A percentile compares a stretch with the other conserved stretches of the same genome.
Conservation (phyloP, 2,329 filamentous ascomycete species). For the Trichoderma simmonsii region DNA sequence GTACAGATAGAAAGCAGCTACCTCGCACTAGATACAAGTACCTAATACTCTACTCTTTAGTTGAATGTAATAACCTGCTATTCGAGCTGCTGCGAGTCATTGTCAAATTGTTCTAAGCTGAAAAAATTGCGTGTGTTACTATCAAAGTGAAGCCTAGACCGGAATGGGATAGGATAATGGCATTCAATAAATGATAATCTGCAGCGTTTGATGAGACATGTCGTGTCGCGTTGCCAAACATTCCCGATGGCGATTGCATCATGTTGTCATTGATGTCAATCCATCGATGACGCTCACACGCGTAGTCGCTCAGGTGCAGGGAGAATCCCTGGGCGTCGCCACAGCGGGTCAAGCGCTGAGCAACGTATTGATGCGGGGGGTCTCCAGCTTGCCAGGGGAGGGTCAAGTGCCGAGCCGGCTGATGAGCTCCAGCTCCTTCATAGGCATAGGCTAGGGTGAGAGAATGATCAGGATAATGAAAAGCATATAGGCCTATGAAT, state of each 20-base stretch:
- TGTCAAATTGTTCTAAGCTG: neutral
- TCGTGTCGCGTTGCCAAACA: neutral
- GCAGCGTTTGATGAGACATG: neutral
- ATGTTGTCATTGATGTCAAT: neutral
- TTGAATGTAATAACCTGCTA: neutral
- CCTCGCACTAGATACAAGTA: neutral
- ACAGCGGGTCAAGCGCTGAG: slow-evolving; percentile 9
- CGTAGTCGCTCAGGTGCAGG: neutral
- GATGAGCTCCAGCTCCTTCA: neutral
- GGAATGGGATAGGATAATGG: neutral
- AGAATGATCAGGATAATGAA: neutral
- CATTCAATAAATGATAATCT: neutral
- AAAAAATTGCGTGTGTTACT: neutral
- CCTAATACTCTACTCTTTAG: neutral
- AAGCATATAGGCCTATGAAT: neutral
- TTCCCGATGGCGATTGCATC: neutral
- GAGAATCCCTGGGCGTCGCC: neutral
- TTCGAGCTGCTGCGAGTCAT: neutral
- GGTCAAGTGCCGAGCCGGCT: neutral
- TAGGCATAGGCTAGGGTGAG: neutral
- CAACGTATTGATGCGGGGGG: neutral
- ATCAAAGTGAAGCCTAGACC: neutral
- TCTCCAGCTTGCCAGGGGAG: neutral
- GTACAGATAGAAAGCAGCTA: neutral
- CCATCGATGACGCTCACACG: slow-evolving; percentile 13